A percentile compares a stretch with the other conserved stretches of the same genome.
These are phyloP conservation scores for Leishmania gerbilli DNA, from an alignment of 208 protist species.

Conservation along the genomic window DNA sequence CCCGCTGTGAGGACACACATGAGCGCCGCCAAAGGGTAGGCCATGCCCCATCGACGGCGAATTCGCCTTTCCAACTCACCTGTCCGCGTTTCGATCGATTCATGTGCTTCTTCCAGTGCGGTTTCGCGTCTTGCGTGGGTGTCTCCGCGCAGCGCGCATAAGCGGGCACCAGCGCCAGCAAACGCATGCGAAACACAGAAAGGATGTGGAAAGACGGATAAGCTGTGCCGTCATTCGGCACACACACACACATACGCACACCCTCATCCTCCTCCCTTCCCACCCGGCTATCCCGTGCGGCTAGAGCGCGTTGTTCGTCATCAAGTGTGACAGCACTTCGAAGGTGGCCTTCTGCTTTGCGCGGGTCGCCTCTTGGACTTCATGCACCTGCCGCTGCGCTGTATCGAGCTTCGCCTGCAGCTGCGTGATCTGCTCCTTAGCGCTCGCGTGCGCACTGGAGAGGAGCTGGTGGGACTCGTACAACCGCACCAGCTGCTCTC, in stretches of 20 bases:
- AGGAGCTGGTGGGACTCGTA: constrained; percentile 29
- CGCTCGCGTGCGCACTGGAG: constrained; percentile 3
- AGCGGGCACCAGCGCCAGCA: too few species aligned
- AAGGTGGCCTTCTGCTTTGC: constrained; percentile 55
- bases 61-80: background rate
- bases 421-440: constrained; percentile 16
- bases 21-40: background rate
- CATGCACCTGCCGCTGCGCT: constrained; percentile 30
- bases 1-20: background rate
- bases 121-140: background rate
- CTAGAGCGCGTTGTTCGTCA: constrained; percentile 28
- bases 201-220: background rate
- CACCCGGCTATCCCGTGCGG: background rate
- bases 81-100: background rate
- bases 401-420: constrained; percentile 33
- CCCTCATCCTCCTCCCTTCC: background rate
- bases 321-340: constrained; percentile 57
- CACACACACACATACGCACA: background rate
- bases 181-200: background rate
- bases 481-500: constrained; percentile 50
- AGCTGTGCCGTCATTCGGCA: background rate
- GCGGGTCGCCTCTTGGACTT: constrained; percentile 39
- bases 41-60: background rate
- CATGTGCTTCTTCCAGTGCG: background rate
- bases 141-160: background rate